phyloP scores from a whole-genome alignment of 305 asterid genomes.

The Caryopteris hybrid region DNA sequence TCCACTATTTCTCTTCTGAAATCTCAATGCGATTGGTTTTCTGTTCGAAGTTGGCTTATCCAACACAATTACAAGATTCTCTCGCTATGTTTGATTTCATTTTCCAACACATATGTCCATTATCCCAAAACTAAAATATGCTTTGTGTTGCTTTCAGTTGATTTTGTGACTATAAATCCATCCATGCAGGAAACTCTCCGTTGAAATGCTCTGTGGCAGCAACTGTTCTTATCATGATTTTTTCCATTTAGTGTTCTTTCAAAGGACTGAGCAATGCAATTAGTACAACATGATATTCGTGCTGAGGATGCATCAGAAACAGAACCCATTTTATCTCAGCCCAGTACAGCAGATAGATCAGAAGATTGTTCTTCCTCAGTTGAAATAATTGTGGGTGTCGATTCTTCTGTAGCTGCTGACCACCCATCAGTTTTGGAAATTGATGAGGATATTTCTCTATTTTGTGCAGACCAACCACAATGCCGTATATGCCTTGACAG shows the following conservation, averaged over 20 bases:
- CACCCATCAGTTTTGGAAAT: constrained; percentile 38
- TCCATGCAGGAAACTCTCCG: constrained; percentile 31
- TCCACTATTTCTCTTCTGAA: neutral
- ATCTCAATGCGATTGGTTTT: neutral
- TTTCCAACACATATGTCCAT: neutral
- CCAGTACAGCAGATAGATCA: constrained; percentile 34
- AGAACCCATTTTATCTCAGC: constrained; percentile 77
- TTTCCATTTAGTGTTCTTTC: constrained; percentile 36
- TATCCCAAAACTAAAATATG: neutral
- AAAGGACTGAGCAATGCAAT: constrained; percentile 57
- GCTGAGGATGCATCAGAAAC: constrained; percentile 75
- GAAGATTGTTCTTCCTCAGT: constrained; percentile 61
- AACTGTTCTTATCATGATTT: constrained; percentile 30
- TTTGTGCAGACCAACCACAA: constrained; percentile 69
- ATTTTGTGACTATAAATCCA: constrained; percentile 10
- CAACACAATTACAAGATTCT: neutral
- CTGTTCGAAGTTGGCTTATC: neutral
- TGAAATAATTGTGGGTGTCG: constrained; percentile 71
- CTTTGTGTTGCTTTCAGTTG: constrained; percentile 23
- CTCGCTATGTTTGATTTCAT: neutral
- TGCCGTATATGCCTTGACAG: constrained; percentile 97
- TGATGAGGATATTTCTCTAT: constrained; percentile 51
- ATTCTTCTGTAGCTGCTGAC: constrained; percentile 42
- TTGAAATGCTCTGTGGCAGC: constrained; percentile 36
- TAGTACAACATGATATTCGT: constrained; percentile 63